Evolutionary conservation across 352 stramenopile species (phyloP), one percentile per base, ranked within the genome.

Genomic region (Phytophthora foliorum): DNA sequence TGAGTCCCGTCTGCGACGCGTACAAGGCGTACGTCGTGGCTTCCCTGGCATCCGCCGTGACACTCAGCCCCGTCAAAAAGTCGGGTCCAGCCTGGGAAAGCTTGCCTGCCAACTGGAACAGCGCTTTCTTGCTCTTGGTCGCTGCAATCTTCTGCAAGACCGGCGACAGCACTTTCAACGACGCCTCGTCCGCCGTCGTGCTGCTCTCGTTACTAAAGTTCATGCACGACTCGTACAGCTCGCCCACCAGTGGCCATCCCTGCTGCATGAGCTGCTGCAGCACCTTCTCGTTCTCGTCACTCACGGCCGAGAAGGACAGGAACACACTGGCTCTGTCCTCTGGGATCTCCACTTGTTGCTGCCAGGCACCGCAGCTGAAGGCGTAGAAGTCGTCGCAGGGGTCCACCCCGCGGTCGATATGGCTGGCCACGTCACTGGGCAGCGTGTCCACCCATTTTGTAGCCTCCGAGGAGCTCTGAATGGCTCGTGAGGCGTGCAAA

Each of bases 41-140:
- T 51, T 98, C 87, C 52, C 90, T 90, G 0, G 94, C 89, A 74
- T 98, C 93, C 0, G 92, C 81, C 39, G 79, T 67, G 0, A 95
- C 84, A 10, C 75, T 72, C 11, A 97, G 77, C 0, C 59, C 68
- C 44, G 97, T 98, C 27, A 98, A 86, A 29, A 96, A 94, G 57
- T 83, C 75, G 0, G 95, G 74, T 1, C 84, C 82, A 1, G 72
- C 69, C 42, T 78, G 73, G 8, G 84, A 87, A 21, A 96, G 64
- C 21, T 78, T 55, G 6, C 85, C 88, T 0, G 82, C 75, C 8
- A 93, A 11, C 8, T 69, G 62, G 36, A 96, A 88, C 9, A 94
- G 56, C 24, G 75, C 59, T 0, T 56, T 39, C 24, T 82, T 88
- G 44, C 58, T 84, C 11, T 65, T 66, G 0, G 60, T 59, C 13